Evolutionary conservation across 345 rosid species (phyloP).

Genomic region (Leavenworthia alabamica): DNA sequence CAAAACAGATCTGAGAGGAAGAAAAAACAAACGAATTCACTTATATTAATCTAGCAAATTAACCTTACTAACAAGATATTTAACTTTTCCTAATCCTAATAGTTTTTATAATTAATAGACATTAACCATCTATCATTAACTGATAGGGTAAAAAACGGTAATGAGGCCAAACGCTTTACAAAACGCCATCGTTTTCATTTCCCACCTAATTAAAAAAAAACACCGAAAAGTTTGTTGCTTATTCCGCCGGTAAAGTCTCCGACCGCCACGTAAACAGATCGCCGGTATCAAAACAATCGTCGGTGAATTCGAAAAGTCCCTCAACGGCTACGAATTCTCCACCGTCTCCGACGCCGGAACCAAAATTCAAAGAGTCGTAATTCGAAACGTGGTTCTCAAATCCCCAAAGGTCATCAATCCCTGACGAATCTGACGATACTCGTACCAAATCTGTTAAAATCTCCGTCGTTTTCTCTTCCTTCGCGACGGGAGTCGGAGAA

Average conservation of each 20-base stretch:
- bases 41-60: constrained; percentile 11
- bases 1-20: neutral
- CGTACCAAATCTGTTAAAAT: constrained; percentile 25
- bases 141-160: constrained; percentile 3
- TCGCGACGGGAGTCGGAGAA: constrained; percentile 20
- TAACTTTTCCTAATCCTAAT: neutral
- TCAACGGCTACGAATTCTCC: constrained; percentile 53
- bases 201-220: constrained; percentile 18
- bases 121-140: constrained; percentile 21
- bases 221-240: constrained; percentile 1
- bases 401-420: constrained; percentile 34
- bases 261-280: constrained; percentile 49
- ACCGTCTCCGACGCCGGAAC: constrained; percentile 22
- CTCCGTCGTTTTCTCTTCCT: constrained; percentile 28
- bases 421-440: constrained; percentile 30
- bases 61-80: constrained; percentile 4
- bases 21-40: constrained; percentile 27
- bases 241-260: constrained; percentile 53
- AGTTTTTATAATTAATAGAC: neutral
- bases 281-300: constrained; percentile 34
- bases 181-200: constrained; percentile 22
- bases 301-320: constrained; percentile 51
- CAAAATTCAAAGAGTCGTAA: constrained; percentile 47
- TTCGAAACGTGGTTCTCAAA: constrained; percentile 38
- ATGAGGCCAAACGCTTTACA: constrained; percentile 28